phyloP scores from a whole-genome alignment of 2,329 filamentous ascomycete genomes.

The Ramichloridium luteum region DNA sequence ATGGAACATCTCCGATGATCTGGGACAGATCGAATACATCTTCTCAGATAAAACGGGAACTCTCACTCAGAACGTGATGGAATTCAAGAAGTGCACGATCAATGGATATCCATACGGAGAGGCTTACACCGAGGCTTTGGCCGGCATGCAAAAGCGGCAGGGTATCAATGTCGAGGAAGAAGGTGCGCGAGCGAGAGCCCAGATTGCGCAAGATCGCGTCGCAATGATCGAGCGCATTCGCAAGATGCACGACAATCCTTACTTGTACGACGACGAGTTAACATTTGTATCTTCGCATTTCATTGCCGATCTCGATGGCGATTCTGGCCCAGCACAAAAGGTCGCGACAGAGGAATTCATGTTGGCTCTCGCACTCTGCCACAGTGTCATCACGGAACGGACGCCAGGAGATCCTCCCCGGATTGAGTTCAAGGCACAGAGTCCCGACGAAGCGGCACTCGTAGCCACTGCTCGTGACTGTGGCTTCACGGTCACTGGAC shows the following conservation, averaged over 20 bases:
- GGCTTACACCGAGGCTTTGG: conserved; percentile 92
- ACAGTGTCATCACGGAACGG: conserved; percentile 87
- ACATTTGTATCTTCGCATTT: conserved; percentile 91
- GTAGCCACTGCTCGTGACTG: conserved; percentile 90
- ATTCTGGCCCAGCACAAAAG: conserved; percentile 64
- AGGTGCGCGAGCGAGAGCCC: conserved; percentile 54
- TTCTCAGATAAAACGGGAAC: conserved; percentile 94
- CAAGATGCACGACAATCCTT: conserved; percentile 75
- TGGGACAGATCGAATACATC: conserved; percentile 97
- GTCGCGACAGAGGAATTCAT: conserved; percentile 79
- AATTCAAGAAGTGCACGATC: conserved; percentile 96
- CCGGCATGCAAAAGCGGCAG: conserved; percentile 85
- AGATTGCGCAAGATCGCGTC: conserved; percentile 67
- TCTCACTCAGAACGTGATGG: conserved; percentile 88
- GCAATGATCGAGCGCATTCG: conserved; percentile 63
- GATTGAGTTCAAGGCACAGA: conserved; percentile 94
- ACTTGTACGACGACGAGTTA: conserved; percentile 75
- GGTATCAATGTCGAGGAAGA: conserved; percentile 80
- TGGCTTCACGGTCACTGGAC: conserved; percentile 83
- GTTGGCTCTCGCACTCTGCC: conserved; percentile 87
- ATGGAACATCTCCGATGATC: conserved; percentile 97
- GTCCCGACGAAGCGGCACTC: conserved; percentile 87
- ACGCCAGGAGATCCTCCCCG: conserved; percentile 79
- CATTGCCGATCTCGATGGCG: conserved; percentile 67
- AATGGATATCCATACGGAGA: conserved; percentile 96